Base-by-base conservation (phyloP, 2,329 filamentous ascomycete genomes). In the Fusarium sp. region DNA sequence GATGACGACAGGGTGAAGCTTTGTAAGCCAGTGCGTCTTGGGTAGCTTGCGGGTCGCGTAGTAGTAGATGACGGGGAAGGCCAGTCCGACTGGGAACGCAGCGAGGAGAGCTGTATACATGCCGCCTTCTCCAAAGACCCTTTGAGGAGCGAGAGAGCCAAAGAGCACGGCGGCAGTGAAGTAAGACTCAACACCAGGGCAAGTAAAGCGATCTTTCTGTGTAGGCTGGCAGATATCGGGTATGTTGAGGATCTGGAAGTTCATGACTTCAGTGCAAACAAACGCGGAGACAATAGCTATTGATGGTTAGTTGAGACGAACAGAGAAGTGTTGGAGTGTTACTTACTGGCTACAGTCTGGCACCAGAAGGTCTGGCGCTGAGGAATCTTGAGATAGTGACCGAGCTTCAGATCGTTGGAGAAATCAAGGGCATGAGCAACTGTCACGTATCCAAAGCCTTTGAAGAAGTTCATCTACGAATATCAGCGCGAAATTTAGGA, bases 341-440 rank as follows among this genome's bases (percentile, higher is more conserved):
- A 48, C 73, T 61, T 50, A 76, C 73, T 81, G 0, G 81, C 79
- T 7, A 80, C 73, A 16, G 82, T 76, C 48, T 83, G 81, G 10
- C 77, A 81, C 44, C 69, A 77, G 42, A 83, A 83, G 0, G 80
- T 81, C 36, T 81, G 74, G 0, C 81, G 77, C n/a, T 81, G 81
- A 11, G 81, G 80, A 18, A 83, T 77, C 75, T 87, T 87, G 73
- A 87, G 82, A 71, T 87, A 87, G 31, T 82, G 81, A 2, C 79
- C 81, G 1, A 83, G 71, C 61, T 83, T 83, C 7, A 81, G 74
- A 36, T 80, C 83, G 38, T 75, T 81, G 56, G 72, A 78, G 50
- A 84, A 83, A 30, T 79, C 77, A 0, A 84, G 74, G 0, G 82
- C 81, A 16, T 83, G 82, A 2, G 79, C 80, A 2, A 78, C 78